phyloP scores from a whole-genome alignment of 2,329 filamentous ascomycete genomes.

The Alternaria postmessia region DNA sequence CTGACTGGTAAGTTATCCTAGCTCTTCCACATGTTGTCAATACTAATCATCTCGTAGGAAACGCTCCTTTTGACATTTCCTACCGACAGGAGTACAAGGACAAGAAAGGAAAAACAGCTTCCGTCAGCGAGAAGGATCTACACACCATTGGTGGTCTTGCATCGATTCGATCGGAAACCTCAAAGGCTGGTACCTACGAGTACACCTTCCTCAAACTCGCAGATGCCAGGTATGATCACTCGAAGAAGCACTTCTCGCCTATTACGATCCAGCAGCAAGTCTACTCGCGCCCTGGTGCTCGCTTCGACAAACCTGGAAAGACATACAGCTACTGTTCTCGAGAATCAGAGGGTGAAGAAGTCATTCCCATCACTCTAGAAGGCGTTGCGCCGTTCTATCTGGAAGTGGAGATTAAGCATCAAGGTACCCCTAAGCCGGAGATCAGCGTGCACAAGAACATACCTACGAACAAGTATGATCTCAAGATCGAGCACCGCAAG shows the following conservation, averaged over 20 bases:
- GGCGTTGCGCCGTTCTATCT: constrained; percentile 88
- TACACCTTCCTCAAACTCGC: constrained; percentile 86
- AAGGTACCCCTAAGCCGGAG: constrained; percentile 80
- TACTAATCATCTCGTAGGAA: constrained; percentile 60
- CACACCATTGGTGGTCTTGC: constrained; percentile 79
- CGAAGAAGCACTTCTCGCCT: constrained; percentile 69
- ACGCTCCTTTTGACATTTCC: constrained; percentile 81
- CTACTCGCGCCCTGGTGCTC: constrained; percentile 80
- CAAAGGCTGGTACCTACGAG: constrained; percentile 80
- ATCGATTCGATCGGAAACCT: constrained; percentile 85
- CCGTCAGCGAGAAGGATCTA: constrained; percentile 72
- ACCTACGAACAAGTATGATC: constrained; percentile 73
- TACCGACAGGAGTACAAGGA: constrained; percentile 82
- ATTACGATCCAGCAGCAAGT: constrained; percentile 82
- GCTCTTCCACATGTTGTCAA: background rate
- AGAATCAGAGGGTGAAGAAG: constrained; percentile 81
- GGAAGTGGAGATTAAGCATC: constrained; percentile 92
- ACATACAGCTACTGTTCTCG: constrained; percentile 95
- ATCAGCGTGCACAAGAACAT: constrained; percentile 84
- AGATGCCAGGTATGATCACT: constrained; percentile 85
- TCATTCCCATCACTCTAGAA: constrained; percentile 84
- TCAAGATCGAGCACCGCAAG: constrained; percentile 84
- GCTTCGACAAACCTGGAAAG: constrained; percentile 85
- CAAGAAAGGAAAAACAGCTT: constrained; percentile 64
- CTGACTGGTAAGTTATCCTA: constrained; percentile 69